Conservation (phyloP, 768 basidiomycete species). For the Panaeolus cyanescens region DNA sequence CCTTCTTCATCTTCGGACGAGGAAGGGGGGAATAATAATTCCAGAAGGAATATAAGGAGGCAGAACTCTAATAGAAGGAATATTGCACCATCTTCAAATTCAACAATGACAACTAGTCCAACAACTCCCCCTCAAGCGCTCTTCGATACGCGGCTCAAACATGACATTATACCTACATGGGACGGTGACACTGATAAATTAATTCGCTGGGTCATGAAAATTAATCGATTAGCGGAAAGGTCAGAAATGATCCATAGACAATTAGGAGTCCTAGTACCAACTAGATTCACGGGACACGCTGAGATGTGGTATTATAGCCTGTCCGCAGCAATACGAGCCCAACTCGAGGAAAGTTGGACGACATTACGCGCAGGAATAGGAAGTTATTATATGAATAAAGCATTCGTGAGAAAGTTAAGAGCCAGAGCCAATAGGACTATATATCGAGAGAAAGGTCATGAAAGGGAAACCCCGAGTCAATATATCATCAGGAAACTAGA, state of each 20-base stretch:
- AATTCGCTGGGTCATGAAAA: conserved; percentile 26
- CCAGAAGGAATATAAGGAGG: too few species aligned
- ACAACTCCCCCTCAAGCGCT: conserved; percentile 9
- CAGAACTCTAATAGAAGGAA: too few species aligned
- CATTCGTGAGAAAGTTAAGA: conserved; percentile 29
- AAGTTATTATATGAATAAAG: conserved; percentile 33
- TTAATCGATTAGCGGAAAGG: conserved; percentile 23
- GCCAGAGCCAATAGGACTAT: conserved; percentile 21
- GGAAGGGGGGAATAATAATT: too few species aligned
- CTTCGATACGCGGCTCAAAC: conserved; percentile 33
- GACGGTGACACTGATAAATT: conserved; percentile 28
- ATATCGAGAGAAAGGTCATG: conserved; percentile 27
- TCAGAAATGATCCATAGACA: conserved; percentile 22
- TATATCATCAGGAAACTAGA: conserved; percentile 34
- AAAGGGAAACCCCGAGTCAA: conserved; percentile 30
- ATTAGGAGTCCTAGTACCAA: conserved; percentile 31
- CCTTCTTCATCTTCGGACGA: too few species aligned
- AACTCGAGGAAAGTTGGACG: conserved; percentile 29
- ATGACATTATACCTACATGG: conserved; percentile 31
- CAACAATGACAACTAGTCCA: too few species aligned
- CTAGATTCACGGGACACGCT: conserved; percentile 21
- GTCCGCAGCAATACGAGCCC: conserved; percentile 2
- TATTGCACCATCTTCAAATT: too few species aligned
- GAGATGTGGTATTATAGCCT: conserved; percentile 33
- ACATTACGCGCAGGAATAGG: conserved; percentile 24